Evolutionary conservation across 169 alveolate species (phyloP).

Genomic region (Cryptosporidium viatorum): DNA sequence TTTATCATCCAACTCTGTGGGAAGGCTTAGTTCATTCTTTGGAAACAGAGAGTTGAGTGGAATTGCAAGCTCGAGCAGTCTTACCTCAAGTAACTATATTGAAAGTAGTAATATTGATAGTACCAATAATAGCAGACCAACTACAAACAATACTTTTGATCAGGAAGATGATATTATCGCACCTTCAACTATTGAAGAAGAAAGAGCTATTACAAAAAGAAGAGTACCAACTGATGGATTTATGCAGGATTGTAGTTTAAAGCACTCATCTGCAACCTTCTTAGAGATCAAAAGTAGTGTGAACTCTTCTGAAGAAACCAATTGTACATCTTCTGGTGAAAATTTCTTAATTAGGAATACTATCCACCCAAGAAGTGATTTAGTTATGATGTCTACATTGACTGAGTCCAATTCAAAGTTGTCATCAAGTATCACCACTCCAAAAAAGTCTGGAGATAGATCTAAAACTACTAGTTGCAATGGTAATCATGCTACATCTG

Average conservation of each 20-base stretch:
- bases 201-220: neutral
- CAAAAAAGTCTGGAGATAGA: conserved; percentile 4
- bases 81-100: conserved; percentile 41
- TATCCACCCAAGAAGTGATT: neutral
- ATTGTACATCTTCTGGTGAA: conserved; percentile 34
- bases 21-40: conserved; percentile 47
- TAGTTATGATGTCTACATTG: conserved; percentile 13
- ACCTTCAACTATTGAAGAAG: conserved; percentile 36
- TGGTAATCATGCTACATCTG: neutral
- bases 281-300: conserved; percentile 42
- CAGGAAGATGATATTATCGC: conserved; percentile 76
- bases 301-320: conserved; percentile 61
- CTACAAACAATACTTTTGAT: conserved; percentile 55
- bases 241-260: neutral
- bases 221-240: neutral
- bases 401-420: conserved; percentile 28
- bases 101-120: conserved; percentile 35
- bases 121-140: conserved; percentile 69
- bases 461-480: neutral
- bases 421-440: conserved; percentile 24
- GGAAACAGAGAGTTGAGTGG: conserved; percentile 43
- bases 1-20: conserved; percentile 37
- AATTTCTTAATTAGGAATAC: conserved; percentile 19
- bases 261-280: conserved; percentile 7
- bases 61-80: conserved; percentile 44